Evolutionary conservation across 345 rosid genomes (phyloP).

Genomic region (Kernera saxatilis): DNA sequence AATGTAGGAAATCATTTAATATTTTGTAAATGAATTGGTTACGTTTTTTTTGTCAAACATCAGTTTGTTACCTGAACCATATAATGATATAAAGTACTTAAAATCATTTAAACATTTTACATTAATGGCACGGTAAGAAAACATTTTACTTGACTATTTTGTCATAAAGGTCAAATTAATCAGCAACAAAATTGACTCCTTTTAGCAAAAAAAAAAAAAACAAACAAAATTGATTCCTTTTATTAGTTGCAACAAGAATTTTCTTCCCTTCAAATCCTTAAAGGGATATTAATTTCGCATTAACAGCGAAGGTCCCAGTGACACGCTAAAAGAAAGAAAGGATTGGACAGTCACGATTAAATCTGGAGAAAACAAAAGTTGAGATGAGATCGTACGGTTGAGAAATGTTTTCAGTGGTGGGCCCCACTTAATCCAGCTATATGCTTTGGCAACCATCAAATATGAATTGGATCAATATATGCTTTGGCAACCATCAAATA

Average conservation of each 20-base stretch:
- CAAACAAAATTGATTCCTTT: not conserved
- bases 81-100: no score
- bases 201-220: no score
- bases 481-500: constrained; percentile 40
- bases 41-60: no score
- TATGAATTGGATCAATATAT: constrained; percentile 41
- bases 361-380: not conserved
- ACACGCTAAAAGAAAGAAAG: not conserved
- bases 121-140: no score
- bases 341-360: not conserved
- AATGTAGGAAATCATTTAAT: no score
- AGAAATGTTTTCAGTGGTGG: not conserved
- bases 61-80: no score
- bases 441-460: constrained; percentile 47
- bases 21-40: no score
- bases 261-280: constrained; percentile 13
- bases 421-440: constrained; percentile 22
- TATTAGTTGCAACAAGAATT: constrained; percentile 12
- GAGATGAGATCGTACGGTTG: constrained; percentile 24
- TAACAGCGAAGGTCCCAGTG: constrained; percentile 14
- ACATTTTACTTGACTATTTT: no score
- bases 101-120: no score
- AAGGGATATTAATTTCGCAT: not conserved
- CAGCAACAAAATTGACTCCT: no score
- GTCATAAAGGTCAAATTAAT: no score